Conservation (phyloP, 805 yeast species). For the Hanseniaspora taiwanica region DNA sequence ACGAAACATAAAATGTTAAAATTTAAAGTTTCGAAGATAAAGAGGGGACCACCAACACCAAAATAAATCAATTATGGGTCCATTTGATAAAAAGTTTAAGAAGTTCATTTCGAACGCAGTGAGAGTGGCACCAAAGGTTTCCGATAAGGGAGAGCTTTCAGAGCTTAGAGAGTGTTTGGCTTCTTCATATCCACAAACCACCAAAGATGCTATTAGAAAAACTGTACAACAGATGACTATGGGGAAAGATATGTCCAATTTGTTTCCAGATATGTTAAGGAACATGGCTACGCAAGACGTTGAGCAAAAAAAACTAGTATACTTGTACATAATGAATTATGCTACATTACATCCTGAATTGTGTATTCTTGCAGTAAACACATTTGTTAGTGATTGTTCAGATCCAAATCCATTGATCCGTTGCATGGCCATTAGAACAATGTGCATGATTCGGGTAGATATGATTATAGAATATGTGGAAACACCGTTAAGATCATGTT, state of each 20-base stretch:
- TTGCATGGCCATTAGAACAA: conserved; percentile 92
- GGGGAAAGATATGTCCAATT: conserved; percentile 88
- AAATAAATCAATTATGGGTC: conserved; percentile 13
- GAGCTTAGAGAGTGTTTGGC: conserved; percentile 85
- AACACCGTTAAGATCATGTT: conserved; percentile 71
- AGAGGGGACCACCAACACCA: too few relatives aligned
- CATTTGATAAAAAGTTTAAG: conserved; percentile 24
- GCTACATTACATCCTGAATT: conserved; percentile 94
- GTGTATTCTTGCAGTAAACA: conserved; percentile 90
- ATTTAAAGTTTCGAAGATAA: too few relatives aligned
- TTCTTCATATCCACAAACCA: conserved; percentile 85
- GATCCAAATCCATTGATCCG: conserved; percentile 94
- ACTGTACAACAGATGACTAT: conserved; percentile 97
- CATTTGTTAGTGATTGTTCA: conserved; percentile 88
- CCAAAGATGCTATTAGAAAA: conserved; percentile 93
- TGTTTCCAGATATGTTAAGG: conserved; percentile 92
- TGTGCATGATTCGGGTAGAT: conserved; percentile 96
- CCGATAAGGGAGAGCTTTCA: conserved; percentile 58
- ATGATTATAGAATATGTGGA: conserved; percentile 93
- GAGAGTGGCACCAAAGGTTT: conserved; percentile 26
- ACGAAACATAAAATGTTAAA: too few relatives aligned
- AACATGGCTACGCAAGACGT: conserved; percentile 94
- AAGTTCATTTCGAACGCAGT: conserved; percentile 23
- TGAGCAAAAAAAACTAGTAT: conserved; percentile 92
- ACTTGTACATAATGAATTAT: conserved; percentile 89